phyloP scores from a whole-genome alignment of 441 rosid species.

The Bruguiera hainesii region DNA sequence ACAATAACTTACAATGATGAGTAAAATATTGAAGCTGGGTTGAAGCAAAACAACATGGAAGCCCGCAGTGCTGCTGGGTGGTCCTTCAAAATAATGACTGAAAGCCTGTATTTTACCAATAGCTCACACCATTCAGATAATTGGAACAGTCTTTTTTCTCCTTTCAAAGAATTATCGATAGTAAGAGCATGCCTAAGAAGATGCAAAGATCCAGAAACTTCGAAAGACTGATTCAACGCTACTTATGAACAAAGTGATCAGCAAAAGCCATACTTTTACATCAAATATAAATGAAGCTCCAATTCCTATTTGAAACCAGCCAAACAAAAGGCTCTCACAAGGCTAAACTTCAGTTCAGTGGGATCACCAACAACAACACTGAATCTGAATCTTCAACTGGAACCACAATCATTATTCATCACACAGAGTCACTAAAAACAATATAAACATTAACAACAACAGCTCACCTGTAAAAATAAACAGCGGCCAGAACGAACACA shows the following conservation, averaged over 20 bases:
- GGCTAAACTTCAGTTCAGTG: no score
- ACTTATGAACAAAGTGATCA: neutral
- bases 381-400: no score
- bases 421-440: no score
- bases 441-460: no score
- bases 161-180: neutral
- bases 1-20: constrained; percentile 60
- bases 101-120: constrained; percentile 44
- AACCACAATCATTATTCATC: no score
- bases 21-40: constrained; percentile 89
- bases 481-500: constrained; percentile 65
- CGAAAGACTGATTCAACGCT: no score
- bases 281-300: no score
- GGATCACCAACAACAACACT: no score
- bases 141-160: neutral
- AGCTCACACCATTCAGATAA: neutral
- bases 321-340: neutral
- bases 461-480: constrained; percentile 67
- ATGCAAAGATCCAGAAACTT: neutral
- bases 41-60: constrained; percentile 76
- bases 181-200: neutral
- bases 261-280: neutral
- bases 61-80: constrained; percentile 59
- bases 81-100: constrained; percentile 66
- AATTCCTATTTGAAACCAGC: neutral